Conservation (phyloP, 139 green algal species). For the Eudorina sp. region DNA sequence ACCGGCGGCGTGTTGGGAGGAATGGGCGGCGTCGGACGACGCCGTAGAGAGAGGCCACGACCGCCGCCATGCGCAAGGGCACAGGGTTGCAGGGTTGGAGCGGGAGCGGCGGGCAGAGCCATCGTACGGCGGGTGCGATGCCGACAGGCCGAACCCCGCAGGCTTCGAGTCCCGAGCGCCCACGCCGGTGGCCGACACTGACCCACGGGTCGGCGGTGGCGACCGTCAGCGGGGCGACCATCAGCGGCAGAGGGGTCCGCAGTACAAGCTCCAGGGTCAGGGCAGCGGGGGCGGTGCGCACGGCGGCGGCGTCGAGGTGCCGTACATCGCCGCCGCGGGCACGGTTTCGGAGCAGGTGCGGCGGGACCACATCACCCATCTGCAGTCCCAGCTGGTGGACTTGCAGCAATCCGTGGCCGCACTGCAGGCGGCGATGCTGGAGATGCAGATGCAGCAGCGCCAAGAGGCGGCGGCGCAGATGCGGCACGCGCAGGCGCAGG, state of each 20-base stretch:
- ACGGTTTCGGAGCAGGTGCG: conserved; percentile 12
- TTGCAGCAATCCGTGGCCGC: conserved; percentile 25
- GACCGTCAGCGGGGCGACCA: too few species aligned
- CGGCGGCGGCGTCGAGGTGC: not conserved
- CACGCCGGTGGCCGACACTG: not conserved
- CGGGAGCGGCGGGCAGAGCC: too few species aligned
- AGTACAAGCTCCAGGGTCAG: too few species aligned
- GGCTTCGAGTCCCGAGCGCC: not conserved
- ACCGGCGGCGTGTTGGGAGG: not conserved
- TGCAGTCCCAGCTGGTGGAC: not conserved
- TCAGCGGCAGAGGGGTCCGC: too few species aligned
- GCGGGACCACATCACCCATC: not conserved
- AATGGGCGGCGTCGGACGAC: too few species aligned
- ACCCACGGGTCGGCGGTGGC: not conserved
- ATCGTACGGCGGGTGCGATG: too few species aligned
- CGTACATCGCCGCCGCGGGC: not conserved
- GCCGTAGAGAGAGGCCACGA: too few species aligned
- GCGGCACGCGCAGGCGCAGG: conserved; percentile 1
- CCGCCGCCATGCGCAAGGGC: too few species aligned
- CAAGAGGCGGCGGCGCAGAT: not conserved
- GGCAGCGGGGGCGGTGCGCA: too few species aligned
- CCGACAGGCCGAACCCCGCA: not conserved
- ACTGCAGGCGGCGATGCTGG: conserved; percentile 2
- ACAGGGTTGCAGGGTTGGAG: too few species aligned
- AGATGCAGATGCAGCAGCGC: conserved; percentile 4